Base-by-base conservation (phyloP, 345 rosid genomes). In the Iberis pinnata region DNA sequence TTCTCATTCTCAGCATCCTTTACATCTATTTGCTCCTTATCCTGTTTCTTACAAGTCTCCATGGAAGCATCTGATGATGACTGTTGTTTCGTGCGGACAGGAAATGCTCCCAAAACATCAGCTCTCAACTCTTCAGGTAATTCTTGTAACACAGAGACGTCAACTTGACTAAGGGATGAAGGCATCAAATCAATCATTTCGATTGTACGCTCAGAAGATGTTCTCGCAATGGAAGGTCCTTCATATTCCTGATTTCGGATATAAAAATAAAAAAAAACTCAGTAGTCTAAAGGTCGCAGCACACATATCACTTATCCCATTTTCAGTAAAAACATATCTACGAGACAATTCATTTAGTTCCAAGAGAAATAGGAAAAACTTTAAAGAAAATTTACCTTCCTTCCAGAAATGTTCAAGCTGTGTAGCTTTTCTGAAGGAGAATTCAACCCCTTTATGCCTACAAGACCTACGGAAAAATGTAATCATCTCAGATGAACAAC, bases 71-170 rank as follows among this genome's bases (percentile, higher is more conserved):
- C 61, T 57, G 70, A 62, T 37, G 63, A 51, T 36, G 58, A 57
- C 37, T 66, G 82, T 57, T 59, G 70, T 53, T 43, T 69, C 71
- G 76, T 70, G 72, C 76, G 80, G 5, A 71, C 48, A 65, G 95
- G 84, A 73, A 84, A 81, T 56, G 58, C 65, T 70, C 75, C 83
- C 61, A 82, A 62, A 44, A 90, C 72, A 67, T 75, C 86, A 51
- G 59, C 75, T 70, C 84, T 82, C 72, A 84, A 56, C 60, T 80
- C 90, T 51, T 84, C 88, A 41, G 96, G 97, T 73, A 89, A 74
- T 60, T 84, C 79, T 58, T 82, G 90, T 57, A 86, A 71, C 59
- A 86, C 94, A 6, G 83, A 79, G 36, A 58, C 53, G 60, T 89
- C 95, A 27, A 89, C 60, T 72, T 89, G 97, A 68, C 90, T 86